A percentile compares a stretch with the other conserved stretches of the same genome.
These are phyloP conservation scores for Areca catechu DNA, from an alignment of 176 grass and related monocot species.

Conservation along the genomic window DNA sequence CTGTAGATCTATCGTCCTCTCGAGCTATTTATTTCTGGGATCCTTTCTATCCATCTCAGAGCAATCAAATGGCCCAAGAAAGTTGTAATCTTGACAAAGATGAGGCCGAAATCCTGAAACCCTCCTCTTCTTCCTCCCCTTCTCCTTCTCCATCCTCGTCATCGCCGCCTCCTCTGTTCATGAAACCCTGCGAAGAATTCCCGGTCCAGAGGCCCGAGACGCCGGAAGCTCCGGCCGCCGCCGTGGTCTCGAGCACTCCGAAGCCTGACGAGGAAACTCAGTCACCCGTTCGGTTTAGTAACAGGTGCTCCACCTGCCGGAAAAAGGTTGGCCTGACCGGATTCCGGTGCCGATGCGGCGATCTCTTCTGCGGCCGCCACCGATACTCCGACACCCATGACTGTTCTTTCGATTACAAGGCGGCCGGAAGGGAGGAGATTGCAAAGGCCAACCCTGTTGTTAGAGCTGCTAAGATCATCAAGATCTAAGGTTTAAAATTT, in stretches of 20 bases:
- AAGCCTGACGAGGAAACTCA: slow-evolving; percentile 9
- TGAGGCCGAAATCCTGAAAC: slow-evolving; percentile 41
- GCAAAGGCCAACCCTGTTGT: slow-evolving; percentile 43
- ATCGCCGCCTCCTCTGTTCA: slow-evolving; percentile 15
- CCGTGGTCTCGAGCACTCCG: slow-evolving; percentile 1
- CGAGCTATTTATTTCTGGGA: slow-evolving; percentile 2
- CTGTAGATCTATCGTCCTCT: slow-evolving; percentile 6
- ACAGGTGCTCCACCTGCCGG: slow-evolving; percentile 34
- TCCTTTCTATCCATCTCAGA: slow-evolving; percentile 3
- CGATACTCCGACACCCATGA: slow-evolving; percentile 41
- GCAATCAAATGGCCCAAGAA: slow-evolving; percentile 30
- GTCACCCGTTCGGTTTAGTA: slow-evolving; percentile 19
- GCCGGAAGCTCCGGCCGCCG: slow-evolving; percentile 10
- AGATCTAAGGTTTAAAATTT: slow-evolving; percentile 29
- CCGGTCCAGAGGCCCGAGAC: slow-evolving; percentile 11
- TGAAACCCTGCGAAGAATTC: slow-evolving; percentile 20
- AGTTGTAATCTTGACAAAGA: slow-evolving; percentile 47
- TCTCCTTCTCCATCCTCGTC: slow-evolving; percentile 10
- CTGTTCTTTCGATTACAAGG: slow-evolving; percentile 47
- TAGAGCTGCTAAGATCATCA: slow-evolving; percentile 45
- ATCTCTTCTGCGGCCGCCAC: slow-evolving; percentile 37
- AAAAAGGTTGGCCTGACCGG: slow-evolving; percentile 36
- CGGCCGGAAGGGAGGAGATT: slow-evolving; percentile 44
- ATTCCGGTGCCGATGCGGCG: slow-evolving; percentile 41
- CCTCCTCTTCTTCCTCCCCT: slow-evolving; percentile 27